These are phyloP conservation scores for Limnanthes douglasii DNA, from an alignment of 345 rosid species.

Conservation along the genomic window DNA sequence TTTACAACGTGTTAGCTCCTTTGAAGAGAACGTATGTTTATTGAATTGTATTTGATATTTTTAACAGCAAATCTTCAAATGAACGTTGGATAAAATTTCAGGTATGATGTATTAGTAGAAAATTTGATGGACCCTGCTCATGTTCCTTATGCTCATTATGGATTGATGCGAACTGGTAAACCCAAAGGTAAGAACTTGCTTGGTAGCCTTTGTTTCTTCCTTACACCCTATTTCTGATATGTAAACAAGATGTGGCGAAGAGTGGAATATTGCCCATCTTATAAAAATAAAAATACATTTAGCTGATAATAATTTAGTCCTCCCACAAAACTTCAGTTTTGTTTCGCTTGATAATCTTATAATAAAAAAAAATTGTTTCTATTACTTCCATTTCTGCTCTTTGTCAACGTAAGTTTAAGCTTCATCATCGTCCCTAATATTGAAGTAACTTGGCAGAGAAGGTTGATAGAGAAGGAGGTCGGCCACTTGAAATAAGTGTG, in stretches of 20 bases:
- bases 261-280: no score
- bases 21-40: no score
- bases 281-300: no score
- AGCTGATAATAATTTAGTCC: no score
- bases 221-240: background rate
- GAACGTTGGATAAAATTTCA: conserved; percentile 13
- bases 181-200: conserved; percentile 21
- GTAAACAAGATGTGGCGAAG: no score
- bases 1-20: background rate
- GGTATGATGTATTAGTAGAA: conserved; percentile 74
- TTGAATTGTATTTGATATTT: no score
- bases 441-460: conserved; percentile 25
- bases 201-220: background rate
- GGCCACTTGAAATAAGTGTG: conserved; percentile 42
- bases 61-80: background rate
- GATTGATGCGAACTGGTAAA: conserved; percentile 31
- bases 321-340: no score
- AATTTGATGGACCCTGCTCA: conserved; percentile 95
- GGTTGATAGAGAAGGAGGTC: conserved; percentile 85
- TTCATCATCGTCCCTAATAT: conserved; percentile 3
- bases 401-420: no score
- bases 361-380: no score
- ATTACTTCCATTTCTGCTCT: no score
- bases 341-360: no score
- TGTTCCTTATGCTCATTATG: conserved; percentile 84